Conservation (phyloP, 257 asterid species). For the Capsicum rhomboideum region DNA sequence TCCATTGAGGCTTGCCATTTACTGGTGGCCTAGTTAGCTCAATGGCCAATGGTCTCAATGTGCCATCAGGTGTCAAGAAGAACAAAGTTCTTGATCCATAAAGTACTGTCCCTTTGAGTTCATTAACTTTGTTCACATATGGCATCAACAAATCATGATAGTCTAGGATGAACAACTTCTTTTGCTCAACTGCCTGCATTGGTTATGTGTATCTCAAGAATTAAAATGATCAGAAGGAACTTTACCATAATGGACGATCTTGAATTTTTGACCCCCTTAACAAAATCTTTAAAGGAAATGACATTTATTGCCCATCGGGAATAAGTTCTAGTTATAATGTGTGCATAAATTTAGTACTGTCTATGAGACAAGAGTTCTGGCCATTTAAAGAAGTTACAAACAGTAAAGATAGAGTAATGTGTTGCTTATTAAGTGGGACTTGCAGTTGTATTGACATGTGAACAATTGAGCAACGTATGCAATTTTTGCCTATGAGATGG, state of each 20-base stretch:
- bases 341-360: too few species aligned
- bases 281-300: too few species aligned
- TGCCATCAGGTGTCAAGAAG: neutral
- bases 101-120: constrained; percentile 37
- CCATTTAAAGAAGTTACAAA: too few species aligned
- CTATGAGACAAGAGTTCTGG: neutral
- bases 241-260: neutral
- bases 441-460: neutral
- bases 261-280: neutral
- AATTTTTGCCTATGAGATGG: neutral
- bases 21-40: neutral
- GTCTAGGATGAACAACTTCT: constrained; percentile 59
- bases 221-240: neutral
- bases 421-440: too few species aligned
- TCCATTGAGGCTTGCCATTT: neutral
- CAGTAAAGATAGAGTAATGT: too few species aligned
- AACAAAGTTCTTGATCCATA: constrained; percentile 62
- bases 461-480: neutral
- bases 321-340: too few species aligned
- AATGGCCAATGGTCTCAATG: neutral
- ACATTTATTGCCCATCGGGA: neutral
- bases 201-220: neutral
- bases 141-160: constrained; percentile 67
- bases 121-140: constrained; percentile 53
- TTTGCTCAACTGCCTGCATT: constrained; percentile 50